Evolutionary conservation across 2,329 filamentous ascomycete species (phyloP).

Genomic region (Tricladium varicosporioides): DNA sequence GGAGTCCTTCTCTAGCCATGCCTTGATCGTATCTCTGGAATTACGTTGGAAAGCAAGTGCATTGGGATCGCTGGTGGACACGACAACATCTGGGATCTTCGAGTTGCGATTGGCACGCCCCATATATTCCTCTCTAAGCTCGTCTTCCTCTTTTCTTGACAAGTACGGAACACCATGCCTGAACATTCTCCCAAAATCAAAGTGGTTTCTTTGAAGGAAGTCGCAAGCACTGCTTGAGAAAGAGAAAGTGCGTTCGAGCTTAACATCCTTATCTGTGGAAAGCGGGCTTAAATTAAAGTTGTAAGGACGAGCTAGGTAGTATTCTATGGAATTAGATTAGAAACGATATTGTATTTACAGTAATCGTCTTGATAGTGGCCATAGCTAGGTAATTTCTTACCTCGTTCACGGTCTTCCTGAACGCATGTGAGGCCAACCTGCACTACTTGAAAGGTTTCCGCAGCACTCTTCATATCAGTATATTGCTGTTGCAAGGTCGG

Average conservation of each 20-base stretch:
- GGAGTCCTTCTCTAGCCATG: slow-evolving; percentile 23
- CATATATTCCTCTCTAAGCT: slow-evolving; percentile 39
- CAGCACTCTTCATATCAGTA: slow-evolving; percentile 56
- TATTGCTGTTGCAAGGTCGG: slow-evolving; percentile 60
- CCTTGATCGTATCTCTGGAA: slow-evolving; percentile 25
- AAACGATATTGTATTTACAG: neutral
- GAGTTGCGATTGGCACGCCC: slow-evolving; percentile 25
- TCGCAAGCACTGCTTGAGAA: slow-evolving; percentile 47
- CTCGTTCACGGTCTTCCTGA: slow-evolving; percentile 51
- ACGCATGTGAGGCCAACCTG: slow-evolving; percentile 67
- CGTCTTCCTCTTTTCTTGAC: slow-evolving; percentile 54
- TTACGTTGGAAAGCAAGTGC: slow-evolving; percentile 26
- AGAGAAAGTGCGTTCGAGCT: slow-evolving; percentile 58
- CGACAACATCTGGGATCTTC: slow-evolving; percentile 26
- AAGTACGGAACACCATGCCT: slow-evolving; percentile 59
- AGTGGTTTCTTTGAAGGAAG: slow-evolving; percentile 58
- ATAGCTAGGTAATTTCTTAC: slow-evolving; percentile 30
- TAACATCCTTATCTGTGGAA: slow-evolving; percentile 44
- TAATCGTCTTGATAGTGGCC: neutral
- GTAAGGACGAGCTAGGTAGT: slow-evolving; percentile 60
- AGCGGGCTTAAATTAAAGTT: slow-evolving; percentile 63
- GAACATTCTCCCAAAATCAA: slow-evolving; percentile 56
- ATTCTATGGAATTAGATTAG: slow-evolving; percentile 35
- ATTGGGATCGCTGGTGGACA: slow-evolving; percentile 22
- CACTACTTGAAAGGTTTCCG: slow-evolving; percentile 61